Conservation (phyloP, 192 early-diverging fungal genomes). For the Chytriomyces confervae region DNA sequence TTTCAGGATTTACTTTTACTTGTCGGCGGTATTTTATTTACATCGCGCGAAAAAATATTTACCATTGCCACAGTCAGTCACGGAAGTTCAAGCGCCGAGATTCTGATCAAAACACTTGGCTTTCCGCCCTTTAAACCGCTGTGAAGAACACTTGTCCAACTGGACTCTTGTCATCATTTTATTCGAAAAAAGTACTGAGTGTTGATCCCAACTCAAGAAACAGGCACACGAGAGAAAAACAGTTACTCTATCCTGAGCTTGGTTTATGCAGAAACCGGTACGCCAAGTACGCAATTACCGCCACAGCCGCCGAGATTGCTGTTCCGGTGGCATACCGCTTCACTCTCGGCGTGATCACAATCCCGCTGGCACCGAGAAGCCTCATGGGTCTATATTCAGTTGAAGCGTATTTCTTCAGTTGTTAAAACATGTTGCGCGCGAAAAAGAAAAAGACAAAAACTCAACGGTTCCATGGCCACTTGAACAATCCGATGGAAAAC, state of each 20-base stretch:
- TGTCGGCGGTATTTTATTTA: background rate
- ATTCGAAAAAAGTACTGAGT: too few species aligned
- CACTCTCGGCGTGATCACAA: slow-evolving; percentile 36
- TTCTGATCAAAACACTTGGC: too few species aligned
- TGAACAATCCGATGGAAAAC: slow-evolving; percentile 86
- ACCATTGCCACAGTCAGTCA: too few species aligned
- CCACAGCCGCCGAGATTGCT: slow-evolving; percentile 47
- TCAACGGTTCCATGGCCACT: slow-evolving; percentile 80
- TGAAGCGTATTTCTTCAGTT: background rate
- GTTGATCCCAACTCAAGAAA: too few species aligned
- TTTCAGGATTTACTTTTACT: background rate
- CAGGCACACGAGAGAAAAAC: too few species aligned
- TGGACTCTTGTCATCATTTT: too few species aligned
- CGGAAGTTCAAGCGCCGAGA: too few species aligned
- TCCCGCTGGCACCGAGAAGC: slow-evolving; percentile 26
- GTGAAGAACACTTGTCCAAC: too few species aligned
- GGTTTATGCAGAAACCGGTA: slow-evolving; percentile 29
- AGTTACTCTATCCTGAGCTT: too few species aligned
- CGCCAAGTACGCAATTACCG: slow-evolving; percentile 30
- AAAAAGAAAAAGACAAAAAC: slow-evolving; percentile 11
- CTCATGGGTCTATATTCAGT: background rate
- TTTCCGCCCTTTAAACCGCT: too few species aligned
- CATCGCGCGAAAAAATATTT: too few species aligned
- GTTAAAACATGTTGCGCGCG: background rate
- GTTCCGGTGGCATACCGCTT: slow-evolving; percentile 35